Percentiles rank a stretch among this genome's conserved stretches.
phyloP scores from a whole-genome alignment of 1,284 basidiomycete genomes.

The Leccinum fuscescens region DNA sequence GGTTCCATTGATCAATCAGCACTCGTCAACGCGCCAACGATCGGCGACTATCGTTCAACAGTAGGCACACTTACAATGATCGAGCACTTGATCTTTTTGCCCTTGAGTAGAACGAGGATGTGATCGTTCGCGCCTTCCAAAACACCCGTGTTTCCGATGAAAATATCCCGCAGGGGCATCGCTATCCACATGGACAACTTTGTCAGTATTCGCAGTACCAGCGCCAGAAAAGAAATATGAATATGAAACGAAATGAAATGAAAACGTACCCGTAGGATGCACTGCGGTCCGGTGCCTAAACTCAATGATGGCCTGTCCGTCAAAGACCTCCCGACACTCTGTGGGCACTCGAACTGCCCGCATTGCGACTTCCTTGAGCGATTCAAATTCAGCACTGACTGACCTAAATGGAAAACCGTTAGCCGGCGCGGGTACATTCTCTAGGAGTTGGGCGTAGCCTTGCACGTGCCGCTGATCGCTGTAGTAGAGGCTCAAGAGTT shows the following conservation, averaged over 20 bases:
- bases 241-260: not conserved
- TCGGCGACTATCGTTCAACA: not conserved
- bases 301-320: not conserved
- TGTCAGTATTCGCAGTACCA: not conserved
- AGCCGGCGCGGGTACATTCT: not conserved
- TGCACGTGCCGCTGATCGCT: not conserved
- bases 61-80: conserved; percentile 10
- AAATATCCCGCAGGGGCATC: not conserved
- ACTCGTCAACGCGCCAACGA: not conserved
- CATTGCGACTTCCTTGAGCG: not conserved
- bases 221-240: not conserved
- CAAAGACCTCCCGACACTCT: not conserved
- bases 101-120: not conserved
- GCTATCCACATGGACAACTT: not conserved
- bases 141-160: accelerated
- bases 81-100: not conserved
- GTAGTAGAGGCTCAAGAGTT: conserved; percentile 4
- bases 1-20: not conserved
- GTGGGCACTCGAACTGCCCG: not conserved
- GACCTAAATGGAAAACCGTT: not conserved
- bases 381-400: not conserved
- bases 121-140: conserved; percentile 5
- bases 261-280: conserved; percentile 3
- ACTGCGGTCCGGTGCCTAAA: not conserved
- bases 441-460: not conserved